Evolutionary conservation across 2,329 filamentous ascomycete genomes (phyloP).

Genomic region (Botrytis aclada): DNA sequence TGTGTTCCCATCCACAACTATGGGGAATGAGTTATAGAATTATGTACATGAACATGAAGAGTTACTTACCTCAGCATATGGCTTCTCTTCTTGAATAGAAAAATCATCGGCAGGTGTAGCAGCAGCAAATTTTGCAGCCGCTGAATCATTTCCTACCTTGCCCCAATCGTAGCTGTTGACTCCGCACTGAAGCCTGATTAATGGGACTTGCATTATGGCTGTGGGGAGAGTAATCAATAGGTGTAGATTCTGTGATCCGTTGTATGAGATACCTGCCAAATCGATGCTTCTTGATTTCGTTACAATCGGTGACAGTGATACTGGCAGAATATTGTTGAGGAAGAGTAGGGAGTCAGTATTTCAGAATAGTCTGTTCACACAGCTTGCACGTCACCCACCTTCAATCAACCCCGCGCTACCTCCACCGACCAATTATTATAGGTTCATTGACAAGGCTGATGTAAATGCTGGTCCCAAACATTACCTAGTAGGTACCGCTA

Average conservation of each 20-base stretch:
- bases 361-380: neutral
- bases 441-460: neutral
- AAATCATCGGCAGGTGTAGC: slow-evolving; percentile 76
- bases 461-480: neutral
- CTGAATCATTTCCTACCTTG: slow-evolving; percentile 83
- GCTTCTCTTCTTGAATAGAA: slow-evolving; percentile 77
- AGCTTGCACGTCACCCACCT: neutral
- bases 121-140: slow-evolving; percentile 84
- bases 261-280: neutral
- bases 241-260: neutral
- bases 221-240: neutral
- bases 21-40: slow-evolving; percentile 40
- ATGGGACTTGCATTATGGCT: slow-evolving; percentile 55
- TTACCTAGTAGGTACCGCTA: neutral
- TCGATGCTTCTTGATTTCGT: neutral
- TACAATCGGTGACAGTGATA: neutral
- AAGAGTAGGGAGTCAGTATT: neutral
- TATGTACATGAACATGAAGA: slow-evolving; percentile 11
- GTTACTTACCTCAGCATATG: slow-evolving; percentile 77
- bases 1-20: slow-evolving; percentile 99
- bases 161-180: slow-evolving; percentile 99
- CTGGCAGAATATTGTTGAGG: neutral
- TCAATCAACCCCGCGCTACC: slow-evolving; percentile 7
- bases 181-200: slow-evolving; percentile 83
- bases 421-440: neutral